Evolutionary conservation across 768 basidiomycete species (phyloP), one percentile per base, ranked within the genome.

Genomic region (Exsudoporus frostii): DNA sequence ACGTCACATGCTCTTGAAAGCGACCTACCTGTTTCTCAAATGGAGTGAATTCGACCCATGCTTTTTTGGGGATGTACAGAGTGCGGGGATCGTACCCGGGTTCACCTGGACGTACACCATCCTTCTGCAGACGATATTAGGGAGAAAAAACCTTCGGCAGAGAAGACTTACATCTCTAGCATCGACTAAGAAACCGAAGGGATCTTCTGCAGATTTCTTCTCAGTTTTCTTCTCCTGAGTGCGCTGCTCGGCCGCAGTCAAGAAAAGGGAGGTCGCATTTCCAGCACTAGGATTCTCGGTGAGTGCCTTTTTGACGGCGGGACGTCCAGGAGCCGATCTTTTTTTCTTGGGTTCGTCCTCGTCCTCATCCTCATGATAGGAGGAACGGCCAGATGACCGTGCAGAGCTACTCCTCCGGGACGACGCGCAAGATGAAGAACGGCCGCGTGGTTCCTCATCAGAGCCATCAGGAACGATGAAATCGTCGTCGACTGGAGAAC

Each of bases 21-120:
- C 11, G 43, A 37, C 69, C 66, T 30, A 81, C 86, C 79, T 92
- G 93, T 61, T 85, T 93, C 73, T 99, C 97, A 65, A 99, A 99
- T 0, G 95, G 93, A 2, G 94, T 96, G 63, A 99, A 96, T 0
- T 76, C 74, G 25, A 76, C 74, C 92, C 94, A 96, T 0, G 85
- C 83, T 39, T 74, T 79, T 27, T 78, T 70, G 0, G 95, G 95
- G 48, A 99, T 81, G 64, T 79, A 82, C 30, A 98, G 69, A 0
- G 97, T 97, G 45, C 95, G 77, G 7, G 91, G 91, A 63, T 99
- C 96, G 62, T 98, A 98, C 14, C 86, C 83, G 0, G 88, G 83
- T 56, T 96, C 82, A n/a, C 81, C 83, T 24, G 91, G 90, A 50
- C 79, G 75, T 45, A 82, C 76, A 1, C 85, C 82, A 60, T 97